phyloP scores from a whole-genome alignment of 2,329 filamentous ascomycete genomes.

The Colletotrichum lindemuthianum region DNA sequence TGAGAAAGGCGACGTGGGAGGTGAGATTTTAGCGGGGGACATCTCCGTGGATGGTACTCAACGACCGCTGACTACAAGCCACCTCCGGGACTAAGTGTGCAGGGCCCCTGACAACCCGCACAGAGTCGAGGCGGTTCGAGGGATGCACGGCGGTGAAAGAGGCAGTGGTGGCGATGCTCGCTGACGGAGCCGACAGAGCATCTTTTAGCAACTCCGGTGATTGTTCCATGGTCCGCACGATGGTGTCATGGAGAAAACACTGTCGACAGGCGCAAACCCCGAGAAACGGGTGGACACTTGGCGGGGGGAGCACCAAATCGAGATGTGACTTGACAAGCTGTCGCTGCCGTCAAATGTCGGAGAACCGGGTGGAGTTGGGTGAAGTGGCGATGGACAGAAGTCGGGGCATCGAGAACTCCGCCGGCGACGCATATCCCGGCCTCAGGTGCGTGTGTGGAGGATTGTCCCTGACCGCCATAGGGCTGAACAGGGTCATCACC shows the following conservation, averaged over 20 bases:
- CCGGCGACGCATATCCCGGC: too few species aligned
- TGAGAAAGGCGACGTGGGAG: slow-evolving; percentile 26
- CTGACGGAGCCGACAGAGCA: slow-evolving; percentile 11
- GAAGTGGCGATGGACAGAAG: too few species aligned
- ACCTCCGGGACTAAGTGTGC: background rate
- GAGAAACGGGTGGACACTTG: background rate
- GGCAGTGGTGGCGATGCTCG: slow-evolving; percentile 19
- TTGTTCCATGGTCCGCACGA: background rate
- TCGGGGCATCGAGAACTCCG: too few species aligned
- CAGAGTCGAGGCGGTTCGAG: background rate
- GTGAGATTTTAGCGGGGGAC: slow-evolving; percentile 34
- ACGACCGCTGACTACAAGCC: slow-evolving; percentile 2
- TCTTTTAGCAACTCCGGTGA: background rate
- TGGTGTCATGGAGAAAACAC: too few species aligned
- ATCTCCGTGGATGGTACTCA: slow-evolving; percentile 19
- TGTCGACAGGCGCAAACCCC: too few species aligned
- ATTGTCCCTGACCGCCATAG: slow-evolving; percentile 8
- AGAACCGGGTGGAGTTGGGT: too few species aligned
- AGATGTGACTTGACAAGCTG: too few species aligned
- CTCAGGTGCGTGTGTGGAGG: slow-evolving; percentile 6
- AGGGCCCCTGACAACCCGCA: background rate
- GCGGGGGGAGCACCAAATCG: too few species aligned
- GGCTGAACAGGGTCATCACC: slow-evolving; percentile 10
- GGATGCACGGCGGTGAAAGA: slow-evolving; percentile 7
- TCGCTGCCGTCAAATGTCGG: too few species aligned